Percentiles rank a stretch among this genome's conserved stretches.
phyloP scores from a whole-genome alignment of 2,329 filamentous ascomycete species.

The Colletotrichum viniferum region DNA sequence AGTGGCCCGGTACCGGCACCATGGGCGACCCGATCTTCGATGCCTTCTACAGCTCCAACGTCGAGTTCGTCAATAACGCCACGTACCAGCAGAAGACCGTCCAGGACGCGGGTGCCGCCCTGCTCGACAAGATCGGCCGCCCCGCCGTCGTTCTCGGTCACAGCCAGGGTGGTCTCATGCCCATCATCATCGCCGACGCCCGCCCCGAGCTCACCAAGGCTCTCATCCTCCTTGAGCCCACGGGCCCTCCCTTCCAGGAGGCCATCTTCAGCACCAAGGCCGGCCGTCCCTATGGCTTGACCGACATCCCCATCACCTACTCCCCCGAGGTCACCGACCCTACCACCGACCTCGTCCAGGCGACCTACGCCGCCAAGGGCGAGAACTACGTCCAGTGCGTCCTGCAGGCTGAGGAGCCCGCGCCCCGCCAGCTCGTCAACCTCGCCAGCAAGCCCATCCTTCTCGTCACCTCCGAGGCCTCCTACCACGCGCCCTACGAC shows the following conservation, averaged over 20 bases:
- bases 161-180: slow-evolving; percentile 48
- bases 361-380: slow-evolving; percentile 27
- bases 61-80: slow-evolving; percentile 38
- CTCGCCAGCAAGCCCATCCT: slow-evolving; percentile 38
- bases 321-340: slow-evolving; percentile 44
- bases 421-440: slow-evolving; percentile 39
- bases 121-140: slow-evolving; percentile 46
- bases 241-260: slow-evolving; percentile 51
- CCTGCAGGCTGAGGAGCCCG: slow-evolving; percentile 38
- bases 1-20: slow-evolving; percentile 45
- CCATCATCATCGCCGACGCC: slow-evolving; percentile 45
- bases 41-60: slow-evolving; percentile 42
- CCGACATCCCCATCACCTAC: slow-evolving; percentile 54
- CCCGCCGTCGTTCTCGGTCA: slow-evolving; percentile 47
- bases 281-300: slow-evolving; percentile 47
- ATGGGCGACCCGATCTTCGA: slow-evolving; percentile 46
- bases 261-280: slow-evolving; percentile 38
- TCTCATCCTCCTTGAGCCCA: slow-evolving; percentile 49
- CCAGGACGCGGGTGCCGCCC: slow-evolving; percentile 42
- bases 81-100: slow-evolving; percentile 39
- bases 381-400: slow-evolving; percentile 29
- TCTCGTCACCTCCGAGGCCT: slow-evolving; percentile 45
- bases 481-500: slow-evolving; percentile 51
- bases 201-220: slow-evolving; percentile 44
- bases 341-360: slow-evolving; percentile 34